Conservation (phyloP, 2,329 filamentous ascomycete genomes). For the Phialophora macrospora region DNA sequence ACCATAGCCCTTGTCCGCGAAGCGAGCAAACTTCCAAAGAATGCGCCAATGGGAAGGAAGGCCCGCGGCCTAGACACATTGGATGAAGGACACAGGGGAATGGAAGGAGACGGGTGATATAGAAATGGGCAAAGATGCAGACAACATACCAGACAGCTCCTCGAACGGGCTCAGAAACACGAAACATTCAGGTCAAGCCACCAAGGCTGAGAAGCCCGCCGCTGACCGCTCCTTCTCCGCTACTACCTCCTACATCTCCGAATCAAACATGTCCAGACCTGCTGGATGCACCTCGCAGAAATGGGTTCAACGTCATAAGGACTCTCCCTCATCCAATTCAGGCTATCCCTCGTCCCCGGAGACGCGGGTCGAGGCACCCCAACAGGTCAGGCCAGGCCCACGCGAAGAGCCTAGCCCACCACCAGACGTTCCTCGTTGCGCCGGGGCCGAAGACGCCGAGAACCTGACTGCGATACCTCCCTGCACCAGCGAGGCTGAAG, state of each 20-base stretch:
- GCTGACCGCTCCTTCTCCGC: slow-evolving; percentile 17
- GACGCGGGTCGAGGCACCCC: slow-evolving; percentile 1
- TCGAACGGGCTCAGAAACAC: slow-evolving; percentile 8
- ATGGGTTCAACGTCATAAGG: slow-evolving; percentile 17
- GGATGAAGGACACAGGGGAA: slow-evolving; percentile 26
- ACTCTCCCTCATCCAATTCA: slow-evolving; percentile 7
- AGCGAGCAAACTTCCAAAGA: slow-evolving; percentile 13
- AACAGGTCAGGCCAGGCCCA: background rate
- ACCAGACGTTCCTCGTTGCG: background rate
- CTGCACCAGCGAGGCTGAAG: slow-evolving; percentile 24
- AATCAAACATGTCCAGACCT: slow-evolving; percentile 17
- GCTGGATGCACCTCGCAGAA: slow-evolving; percentile 14
- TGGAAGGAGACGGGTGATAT: slow-evolving; percentile 21
- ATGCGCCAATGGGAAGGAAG: slow-evolving; percentile 30
- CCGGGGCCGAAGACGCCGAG: background rate
- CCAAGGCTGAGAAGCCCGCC: slow-evolving; percentile 15
- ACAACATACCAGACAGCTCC: slow-evolving; percentile 11
- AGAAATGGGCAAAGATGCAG: slow-evolving; percentile 16
- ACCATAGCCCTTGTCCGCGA: background rate
- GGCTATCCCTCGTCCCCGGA: slow-evolving; percentile 7
- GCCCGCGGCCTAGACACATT: slow-evolving; percentile 6
- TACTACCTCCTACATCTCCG: slow-evolving; percentile 14
- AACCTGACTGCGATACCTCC: slow-evolving; percentile 18
- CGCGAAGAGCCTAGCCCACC: background rate
- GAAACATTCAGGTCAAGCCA: slow-evolving; percentile 21